Conservation (phyloP, 495 filamentous ascomycete genomes). For the Podospora anserina region DNA sequence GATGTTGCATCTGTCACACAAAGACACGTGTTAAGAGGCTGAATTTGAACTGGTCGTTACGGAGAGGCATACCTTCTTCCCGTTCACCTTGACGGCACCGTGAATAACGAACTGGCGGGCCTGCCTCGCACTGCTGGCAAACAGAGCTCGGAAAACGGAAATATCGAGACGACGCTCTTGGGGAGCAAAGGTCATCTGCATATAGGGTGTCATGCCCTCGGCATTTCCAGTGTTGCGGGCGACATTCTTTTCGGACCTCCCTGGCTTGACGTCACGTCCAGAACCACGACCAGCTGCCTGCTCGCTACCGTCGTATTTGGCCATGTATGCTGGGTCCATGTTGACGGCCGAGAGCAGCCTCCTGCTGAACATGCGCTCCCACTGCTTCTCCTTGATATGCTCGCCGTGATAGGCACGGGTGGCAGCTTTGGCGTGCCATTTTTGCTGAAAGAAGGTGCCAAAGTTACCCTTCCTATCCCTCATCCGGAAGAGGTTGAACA, state of each 20-base stretch:
- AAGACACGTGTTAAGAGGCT: background rate
- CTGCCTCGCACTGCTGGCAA: constrained; percentile 91
- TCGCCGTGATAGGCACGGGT: constrained; percentile 91
- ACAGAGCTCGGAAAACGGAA: constrained; percentile 85
- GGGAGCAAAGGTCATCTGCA: constrained; percentile 89
- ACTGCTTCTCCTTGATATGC: constrained; percentile 82
- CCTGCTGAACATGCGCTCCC: constrained; percentile 85
- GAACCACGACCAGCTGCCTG: constrained; percentile 78
- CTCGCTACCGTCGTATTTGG: constrained; percentile 73
- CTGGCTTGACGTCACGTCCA: constrained; percentile 39
- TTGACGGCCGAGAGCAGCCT: constrained; percentile 74
- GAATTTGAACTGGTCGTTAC: background rate
- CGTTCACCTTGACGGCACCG: constrained; percentile 92
- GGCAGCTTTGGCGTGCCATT: constrained; percentile 83
- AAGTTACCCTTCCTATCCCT: constrained; percentile 26
- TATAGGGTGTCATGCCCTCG: constrained; percentile 65
- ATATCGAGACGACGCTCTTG: constrained; percentile 87
- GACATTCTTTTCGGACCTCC: background rate
- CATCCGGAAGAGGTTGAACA: constrained; percentile 73
- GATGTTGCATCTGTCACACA: constrained; percentile 74
- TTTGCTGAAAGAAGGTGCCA: constrained; percentile 92
- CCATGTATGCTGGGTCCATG: constrained; percentile 76
- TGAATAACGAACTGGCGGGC: constrained; percentile 92
- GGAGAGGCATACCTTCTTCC: constrained; percentile 67
- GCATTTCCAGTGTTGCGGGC: background rate